phyloP scores from a whole-genome alignment of 495 filamentous ascomycete genomes.

The Daldinia loculata region DNA sequence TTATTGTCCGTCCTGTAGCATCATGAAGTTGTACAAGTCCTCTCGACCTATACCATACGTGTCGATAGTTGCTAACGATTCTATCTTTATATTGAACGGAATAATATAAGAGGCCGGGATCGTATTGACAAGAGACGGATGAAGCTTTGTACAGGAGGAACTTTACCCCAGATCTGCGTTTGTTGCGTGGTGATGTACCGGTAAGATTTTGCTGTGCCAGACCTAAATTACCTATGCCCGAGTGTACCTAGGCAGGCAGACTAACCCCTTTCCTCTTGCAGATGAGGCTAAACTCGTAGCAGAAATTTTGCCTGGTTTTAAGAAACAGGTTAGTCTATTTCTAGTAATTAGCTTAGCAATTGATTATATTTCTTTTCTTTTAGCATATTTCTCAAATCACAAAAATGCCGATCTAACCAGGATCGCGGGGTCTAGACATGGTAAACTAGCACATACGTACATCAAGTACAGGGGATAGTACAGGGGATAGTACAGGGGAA shows the following conservation, averaged over 20 bases:
- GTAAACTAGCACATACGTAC: conserved; percentile 1
- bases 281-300: background rate
- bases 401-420: conserved; percentile 33
- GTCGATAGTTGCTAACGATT: background rate
- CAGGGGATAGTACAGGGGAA: background rate
- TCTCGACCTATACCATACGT: conserved; percentile 9
- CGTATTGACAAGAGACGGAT: background rate
- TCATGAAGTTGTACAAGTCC: conserved; percentile 21
- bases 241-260: background rate
- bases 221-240: background rate
- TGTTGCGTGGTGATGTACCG: conserved; percentile 1
- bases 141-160: conserved; percentile 1
- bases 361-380: background rate
- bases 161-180: conserved; percentile 36
- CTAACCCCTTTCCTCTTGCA: conserved; percentile 31
- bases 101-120: background rate
- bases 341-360: background rate
- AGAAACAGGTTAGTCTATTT: background rate
- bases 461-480: background rate
- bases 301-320: background rate
- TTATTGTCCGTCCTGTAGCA: conserved; percentile 24
- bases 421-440: conserved; percentile 21
- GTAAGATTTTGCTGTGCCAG: background rate
- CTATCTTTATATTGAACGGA: background rate
- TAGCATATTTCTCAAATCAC: background rate